phyloP scores from a whole-genome alignment of 1,284 basidiomycete genomes.

The Uromyces viciae-fabae region DNA sequence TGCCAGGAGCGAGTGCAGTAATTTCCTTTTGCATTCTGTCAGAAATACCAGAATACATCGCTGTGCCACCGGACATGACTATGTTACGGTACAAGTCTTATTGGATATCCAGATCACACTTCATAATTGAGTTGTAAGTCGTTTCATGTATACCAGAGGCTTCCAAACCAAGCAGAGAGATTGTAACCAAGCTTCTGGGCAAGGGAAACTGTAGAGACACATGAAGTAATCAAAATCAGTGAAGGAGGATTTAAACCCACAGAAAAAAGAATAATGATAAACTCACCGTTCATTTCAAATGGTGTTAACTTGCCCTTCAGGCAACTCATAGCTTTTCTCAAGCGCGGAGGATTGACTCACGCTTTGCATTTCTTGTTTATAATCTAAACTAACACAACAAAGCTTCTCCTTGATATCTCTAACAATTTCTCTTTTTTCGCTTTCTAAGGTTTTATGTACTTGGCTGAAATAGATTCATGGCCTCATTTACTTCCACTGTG shows the following conservation, averaged over 20 bases:
- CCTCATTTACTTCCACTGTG: too few relatives aligned
- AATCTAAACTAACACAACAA: slow-evolving; percentile 94
- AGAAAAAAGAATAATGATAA: not conserved
- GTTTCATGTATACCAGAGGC: slow-evolving; percentile 92
- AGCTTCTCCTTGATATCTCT: slow-evolving; percentile 98
- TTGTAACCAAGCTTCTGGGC: slow-evolving; percentile 95
- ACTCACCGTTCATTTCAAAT: slow-evolving; percentile 84
- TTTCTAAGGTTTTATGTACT: too few relatives aligned
- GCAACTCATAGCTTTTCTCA: slow-evolving; percentile 93
- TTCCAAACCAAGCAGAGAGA: slow-evolving; percentile 89
- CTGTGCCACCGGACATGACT: slow-evolving; percentile 90
- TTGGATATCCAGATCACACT: slow-evolving; percentile 64
- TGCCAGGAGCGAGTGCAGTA: slow-evolving; percentile 71
- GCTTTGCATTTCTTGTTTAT: slow-evolving; percentile 90
- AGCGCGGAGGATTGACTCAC: slow-evolving; percentile 84
- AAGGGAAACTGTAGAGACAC: slow-evolving; percentile 69
- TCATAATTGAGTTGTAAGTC: slow-evolving; percentile 80
- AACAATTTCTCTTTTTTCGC: slow-evolving; percentile 93
- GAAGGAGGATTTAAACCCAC: not conserved
- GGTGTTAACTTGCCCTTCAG: slow-evolving; percentile 93
- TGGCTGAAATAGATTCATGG: too few relatives aligned
- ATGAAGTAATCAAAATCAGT: not conserved
- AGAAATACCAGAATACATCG: slow-evolving; percentile 94
- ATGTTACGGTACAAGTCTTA: slow-evolving; percentile 90
- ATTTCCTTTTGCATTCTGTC: slow-evolving; percentile 99